Evolutionary conservation across 2,329 filamentous ascomycete species (phyloP), one percentile per base, ranked within the genome.

Genomic region (Exophiala calicioides): DNA sequence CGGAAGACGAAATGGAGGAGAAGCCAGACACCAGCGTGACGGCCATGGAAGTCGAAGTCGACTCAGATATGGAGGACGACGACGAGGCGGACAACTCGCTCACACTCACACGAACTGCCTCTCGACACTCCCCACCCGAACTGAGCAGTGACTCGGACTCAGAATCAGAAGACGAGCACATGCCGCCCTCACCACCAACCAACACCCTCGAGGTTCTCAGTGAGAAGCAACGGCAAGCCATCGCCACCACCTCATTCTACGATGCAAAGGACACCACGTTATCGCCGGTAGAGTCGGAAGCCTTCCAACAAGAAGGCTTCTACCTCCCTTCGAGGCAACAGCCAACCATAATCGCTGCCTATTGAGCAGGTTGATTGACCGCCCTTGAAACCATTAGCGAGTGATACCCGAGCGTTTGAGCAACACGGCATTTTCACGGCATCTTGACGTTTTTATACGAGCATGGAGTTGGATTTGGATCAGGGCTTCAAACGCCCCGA

Each of bases 101-200:
- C 44, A 76, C 79, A 50, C 78, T 90, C 50, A 85, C 83, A 44
- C 81, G 84, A 60, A 85, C 83, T 52, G 74, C 75, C 19, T 89
- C 85, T 4, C 84, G 84, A 69, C 61, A 78, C 60, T 80, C 82
- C 42, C 76, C 85, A 41, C 86, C 86, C 6, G 85, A 88, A 65
- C 80, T 89, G 47, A 77, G 83, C 57, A 75, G 81, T 54, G 85
- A 89, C 63, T 80, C 78, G 52, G 84, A 84, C 53, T 73, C 69
- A 5, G 70, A 75, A 42, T 82, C 80, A 81, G 85, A 89, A 59
- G 86, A 90, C 68, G 83, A 87, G 58, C 71, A 76, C 36, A 73
- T 88, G 80, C 86, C 86, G 5, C 84, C 84, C 15, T 87, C 84
- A 51, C 85, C 85, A 27, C 79, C 80, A 35, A 72, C 74, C 16